phyloP scores from a whole-genome alignment of 208 protist genomes.

The Crithidia bombi region DNA sequence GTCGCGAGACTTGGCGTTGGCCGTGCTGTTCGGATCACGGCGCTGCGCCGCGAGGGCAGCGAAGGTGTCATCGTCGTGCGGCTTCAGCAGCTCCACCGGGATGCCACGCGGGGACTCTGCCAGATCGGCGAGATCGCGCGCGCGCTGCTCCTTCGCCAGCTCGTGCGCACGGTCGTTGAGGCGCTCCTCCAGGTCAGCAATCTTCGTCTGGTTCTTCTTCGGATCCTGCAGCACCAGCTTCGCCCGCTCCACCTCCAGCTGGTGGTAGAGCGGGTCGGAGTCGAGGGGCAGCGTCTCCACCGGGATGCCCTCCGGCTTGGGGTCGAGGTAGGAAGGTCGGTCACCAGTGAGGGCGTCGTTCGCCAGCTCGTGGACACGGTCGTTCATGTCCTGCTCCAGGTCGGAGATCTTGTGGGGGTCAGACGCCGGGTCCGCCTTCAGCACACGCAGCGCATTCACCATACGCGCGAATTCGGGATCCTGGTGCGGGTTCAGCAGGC shows the following conservation, averaged over 20 bases:
- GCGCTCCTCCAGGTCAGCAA: conserved; percentile 67
- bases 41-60: conserved; percentile 50
- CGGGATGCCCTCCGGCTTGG: conserved; percentile 58
- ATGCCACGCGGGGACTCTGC: conserved; percentile 56
- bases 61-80: conserved; percentile 69
- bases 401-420: conserved; percentile 59
- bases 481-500: conserved; percentile 59
- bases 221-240: conserved; percentile 73
- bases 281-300: conserved; percentile 60
- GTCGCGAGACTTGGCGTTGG: conserved; percentile 39
- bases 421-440: conserved; percentile 54
- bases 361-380: conserved; percentile 69
- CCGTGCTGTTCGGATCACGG: conserved; percentile 15
- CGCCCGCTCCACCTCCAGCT: conserved; percentile 78
- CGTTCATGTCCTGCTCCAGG: conserved; percentile 80
- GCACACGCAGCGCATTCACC: conserved; percentile 52
- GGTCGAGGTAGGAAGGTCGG: conserved; percentile 59
- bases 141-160: conserved; percentile 66
- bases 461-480: conserved; percentile 69
- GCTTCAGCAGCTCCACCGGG: conserved; percentile 59
- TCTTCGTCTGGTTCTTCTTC: conserved; percentile 57
- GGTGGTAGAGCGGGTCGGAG: conserved; percentile 61
- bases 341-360: conserved; percentile 49
- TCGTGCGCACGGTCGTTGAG: conserved; percentile 81
- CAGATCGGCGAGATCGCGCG: conserved; percentile 56